Base-by-base conservation (phyloP, 106 monocot species). In the Xerophyta viscosa region DNA sequence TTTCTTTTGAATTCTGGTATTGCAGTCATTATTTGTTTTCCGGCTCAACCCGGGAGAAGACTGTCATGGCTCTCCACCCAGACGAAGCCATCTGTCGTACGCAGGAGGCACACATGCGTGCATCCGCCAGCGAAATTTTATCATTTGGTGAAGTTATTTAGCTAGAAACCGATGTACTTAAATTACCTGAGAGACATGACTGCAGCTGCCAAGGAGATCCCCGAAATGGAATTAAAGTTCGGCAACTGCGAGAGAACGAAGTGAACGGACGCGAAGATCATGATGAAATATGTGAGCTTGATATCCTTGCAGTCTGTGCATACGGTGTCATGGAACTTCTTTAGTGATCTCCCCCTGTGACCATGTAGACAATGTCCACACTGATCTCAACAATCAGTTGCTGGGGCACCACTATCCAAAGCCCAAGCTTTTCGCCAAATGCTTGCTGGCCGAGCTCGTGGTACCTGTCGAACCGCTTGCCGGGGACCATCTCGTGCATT, bases 401-500 rank as follows among this genome's bases (percentile, higher is more conserved):
- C 26, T 65, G 72, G 8, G 72, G 72, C 20, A 72, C 58, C 13
- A 78, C 64, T n/a, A 78, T 78, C 67, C 68, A 78, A 2, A 78
- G 72, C 4, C 78, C 78, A 17, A 78, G 68, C 63, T 72, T 67
- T 43, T 78, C 78, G 0, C 78, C 78, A 48, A 78, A 78, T 3
- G 77, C 77, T 21, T 77, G 66, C 56, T 77, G 77, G 15, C 77
- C 77, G 2, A 77, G 70, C 60, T 77, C 76, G 31, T 77, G 76
- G 65, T 77, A 77, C 0, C 76, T 58, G n/a, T 77, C 71, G 57
- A 77, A 78, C 7, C 78, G 61, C 67, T 64, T 67, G 19, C 78
- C 78, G 0, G 78, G 78, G 0, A 78, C 78, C 78, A 78, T 78
- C 66, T 78, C 78, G n/a, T 78, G 78, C 78, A 78, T 78, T 63